A percentile compares a stretch with the other conserved stretches of the same genome.
phyloP scores from a whole-genome alignment of 1,139 yeast species.

The Sugiyamaella japonica region DNA sequence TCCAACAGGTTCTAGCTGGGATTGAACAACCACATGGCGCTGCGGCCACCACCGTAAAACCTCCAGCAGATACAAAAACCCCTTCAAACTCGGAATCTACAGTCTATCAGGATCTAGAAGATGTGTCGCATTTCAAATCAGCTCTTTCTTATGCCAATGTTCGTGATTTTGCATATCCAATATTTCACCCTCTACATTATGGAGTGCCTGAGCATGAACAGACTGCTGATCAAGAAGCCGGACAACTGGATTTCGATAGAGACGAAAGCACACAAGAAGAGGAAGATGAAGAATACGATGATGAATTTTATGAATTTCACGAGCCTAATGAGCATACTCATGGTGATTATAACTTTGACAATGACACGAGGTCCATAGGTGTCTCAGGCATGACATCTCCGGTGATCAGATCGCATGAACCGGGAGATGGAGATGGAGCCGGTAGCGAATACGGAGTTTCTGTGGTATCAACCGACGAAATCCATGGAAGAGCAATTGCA shows the following conservation, averaged over 20 bases:
- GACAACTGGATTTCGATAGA: neutral
- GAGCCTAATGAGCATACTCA: conserved; percentile 20
- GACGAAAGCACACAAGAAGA: conserved; percentile 13
- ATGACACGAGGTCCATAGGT: conserved; percentile 37
- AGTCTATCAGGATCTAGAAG: conserved; percentile 15
- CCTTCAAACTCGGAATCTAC: neutral
- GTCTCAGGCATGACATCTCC: conserved; percentile 35
- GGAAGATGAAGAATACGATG: conserved; percentile 32
- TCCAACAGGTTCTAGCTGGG: conserved; percentile 10
- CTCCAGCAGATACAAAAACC: neutral
- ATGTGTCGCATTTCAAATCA: conserved; percentile 16
- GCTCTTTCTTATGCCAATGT: conserved; percentile 48
- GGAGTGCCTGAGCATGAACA: conserved; percentile 44
- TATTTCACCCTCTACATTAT: conserved; percentile 62
- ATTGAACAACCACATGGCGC: conserved; percentile 6
- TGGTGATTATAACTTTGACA: conserved; percentile 24
- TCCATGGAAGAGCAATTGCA: conserved; percentile 72
- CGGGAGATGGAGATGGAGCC: conserved; percentile 36
- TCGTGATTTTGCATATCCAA: conserved; percentile 77
- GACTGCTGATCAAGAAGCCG: conserved; percentile 26
- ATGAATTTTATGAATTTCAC: conserved; percentile 28
- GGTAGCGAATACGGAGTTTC: conserved; percentile 40
- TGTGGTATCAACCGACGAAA: conserved; percentile 42
- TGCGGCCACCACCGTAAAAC: neutral
- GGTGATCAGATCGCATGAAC: conserved; percentile 31